Evolutionary conservation across 139 green algal species (phyloP).

Genomic region (Pleodorina starrii): DNA sequence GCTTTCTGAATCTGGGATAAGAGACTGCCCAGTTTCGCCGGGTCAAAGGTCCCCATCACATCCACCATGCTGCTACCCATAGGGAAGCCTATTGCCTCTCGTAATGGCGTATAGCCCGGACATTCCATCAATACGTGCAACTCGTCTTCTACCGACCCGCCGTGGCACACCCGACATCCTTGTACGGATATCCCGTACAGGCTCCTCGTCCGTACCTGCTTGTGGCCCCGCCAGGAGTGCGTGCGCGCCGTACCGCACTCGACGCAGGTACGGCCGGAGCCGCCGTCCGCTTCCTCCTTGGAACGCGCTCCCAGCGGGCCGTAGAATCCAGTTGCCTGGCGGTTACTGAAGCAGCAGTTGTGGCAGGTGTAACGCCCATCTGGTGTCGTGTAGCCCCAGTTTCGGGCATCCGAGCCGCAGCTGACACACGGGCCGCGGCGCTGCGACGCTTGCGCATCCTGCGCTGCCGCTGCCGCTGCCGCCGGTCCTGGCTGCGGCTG

Average conservation of each 20-base stretch:
- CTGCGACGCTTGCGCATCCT: background rate
- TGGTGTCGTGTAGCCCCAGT: conserved; percentile 25
- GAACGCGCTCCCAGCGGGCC: background rate
- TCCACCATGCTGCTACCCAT: too few species aligned
- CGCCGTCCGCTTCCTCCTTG: background rate
- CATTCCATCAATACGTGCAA: too few species aligned
- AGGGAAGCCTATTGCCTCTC: too few species aligned
- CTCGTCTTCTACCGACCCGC: too few species aligned
- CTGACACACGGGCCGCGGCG: background rate
- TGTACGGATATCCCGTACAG: too few species aligned
- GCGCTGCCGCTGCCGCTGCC: background rate
- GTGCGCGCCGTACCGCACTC: conserved; percentile 16
- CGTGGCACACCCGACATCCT: too few species aligned
- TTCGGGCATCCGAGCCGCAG: conserved; percentile 23
- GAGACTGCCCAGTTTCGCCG: too few species aligned
- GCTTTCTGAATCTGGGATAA: too few species aligned
- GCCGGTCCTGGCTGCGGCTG: background rate
- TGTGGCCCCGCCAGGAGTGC: conserved; percentile 14
- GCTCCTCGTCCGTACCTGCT: conserved; percentile 3
- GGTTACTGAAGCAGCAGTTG: conserved; percentile 18
- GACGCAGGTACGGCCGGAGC: background rate
- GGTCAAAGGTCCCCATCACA: too few species aligned
- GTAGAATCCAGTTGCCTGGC: background rate
- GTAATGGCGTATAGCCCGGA: too few species aligned
- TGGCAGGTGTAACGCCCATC: conserved; percentile 34